Percentiles rank a stretch among this genome's conserved stretches.
phyloP scores from a whole-genome alignment of 2,329 filamentous ascomycete genomes.

The Colletotrichum chrysophilum region DNA sequence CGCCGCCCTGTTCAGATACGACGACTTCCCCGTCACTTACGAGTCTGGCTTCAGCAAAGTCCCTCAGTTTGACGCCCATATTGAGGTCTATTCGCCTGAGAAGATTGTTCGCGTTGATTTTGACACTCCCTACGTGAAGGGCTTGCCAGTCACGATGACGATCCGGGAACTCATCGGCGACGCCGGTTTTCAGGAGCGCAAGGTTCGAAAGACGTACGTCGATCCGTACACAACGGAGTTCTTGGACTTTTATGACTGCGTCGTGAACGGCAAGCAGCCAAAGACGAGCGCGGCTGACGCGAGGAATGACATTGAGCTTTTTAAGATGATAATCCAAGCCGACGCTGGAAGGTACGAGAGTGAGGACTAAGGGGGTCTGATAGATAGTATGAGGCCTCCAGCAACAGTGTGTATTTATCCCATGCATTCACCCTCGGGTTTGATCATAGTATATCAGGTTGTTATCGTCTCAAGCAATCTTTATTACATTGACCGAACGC shows the following conservation, averaged over 20 bases:
- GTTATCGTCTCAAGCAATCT: not conserved
- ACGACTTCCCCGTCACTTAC: slow-evolving; percentile 57
- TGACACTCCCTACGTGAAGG: slow-evolving; percentile 64
- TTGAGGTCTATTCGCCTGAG: slow-evolving; percentile 56
- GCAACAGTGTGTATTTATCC: not conserved
- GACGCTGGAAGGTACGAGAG: not conserved
- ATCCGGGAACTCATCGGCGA: slow-evolving; percentile 46
- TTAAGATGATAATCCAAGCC: slow-evolving; percentile 29
- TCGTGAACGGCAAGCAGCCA: slow-evolving; percentile 22
- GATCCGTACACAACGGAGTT: slow-evolving; percentile 45
- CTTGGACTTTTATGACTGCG: slow-evolving; percentile 34
- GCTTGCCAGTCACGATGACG: slow-evolving; percentile 52
- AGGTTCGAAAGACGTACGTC: slow-evolving; percentile 48
- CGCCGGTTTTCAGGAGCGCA: slow-evolving; percentile 42
- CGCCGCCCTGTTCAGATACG: slow-evolving; percentile 49
- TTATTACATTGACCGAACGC: not conserved
- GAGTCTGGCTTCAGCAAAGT: slow-evolving; percentile 61
- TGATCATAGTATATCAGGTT: not conserved
- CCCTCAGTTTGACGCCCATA: slow-evolving; percentile 56
- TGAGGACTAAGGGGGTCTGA: not conserved
- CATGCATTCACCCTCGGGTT: not conserved
- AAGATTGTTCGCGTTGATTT: slow-evolving; percentile 61
- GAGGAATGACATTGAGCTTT: slow-evolving; percentile 34
- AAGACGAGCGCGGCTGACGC: slow-evolving; percentile 35
- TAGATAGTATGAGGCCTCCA: not conserved